Evolutionary conservation across 805 yeast species (phyloP).

Genomic region (Candida germanica): DNA sequence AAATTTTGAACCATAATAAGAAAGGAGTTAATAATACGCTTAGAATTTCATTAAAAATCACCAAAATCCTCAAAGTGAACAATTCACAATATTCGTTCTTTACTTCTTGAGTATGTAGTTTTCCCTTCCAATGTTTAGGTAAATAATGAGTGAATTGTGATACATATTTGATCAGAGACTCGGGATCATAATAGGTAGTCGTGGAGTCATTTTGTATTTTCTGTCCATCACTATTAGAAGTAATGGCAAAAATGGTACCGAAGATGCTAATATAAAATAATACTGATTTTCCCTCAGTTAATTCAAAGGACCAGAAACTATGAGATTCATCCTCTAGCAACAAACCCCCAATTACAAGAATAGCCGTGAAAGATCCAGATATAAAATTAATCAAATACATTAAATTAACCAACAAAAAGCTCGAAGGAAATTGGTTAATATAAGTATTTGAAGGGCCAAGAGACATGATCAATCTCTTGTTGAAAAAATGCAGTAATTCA

Average conservation of each 20-base stretch:
- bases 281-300: slow-evolving; percentile 75
- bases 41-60: slow-evolving; percentile 73
- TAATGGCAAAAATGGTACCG: slow-evolving; percentile 85
- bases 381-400: slow-evolving; percentile 52
- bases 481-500: slow-evolving; percentile 86
- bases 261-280: slow-evolving; percentile 84
- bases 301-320: slow-evolving; percentile 82
- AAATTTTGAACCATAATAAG: slow-evolving; percentile 80
- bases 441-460: slow-evolving; percentile 77
- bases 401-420: slow-evolving; percentile 38
- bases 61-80: slow-evolving; percentile 68
- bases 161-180: slow-evolving; percentile 73
- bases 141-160: slow-evolving; percentile 87
- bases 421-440: slow-evolving; percentile 89
- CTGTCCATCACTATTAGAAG: slow-evolving; percentile 39
- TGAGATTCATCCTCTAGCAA: slow-evolving; percentile 78
- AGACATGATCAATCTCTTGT: slow-evolving; percentile 72
- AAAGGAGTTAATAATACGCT: slow-evolving; percentile 86
- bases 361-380: slow-evolving; percentile 86
- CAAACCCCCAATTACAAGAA: slow-evolving; percentile 61
- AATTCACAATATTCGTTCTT: slow-evolving; percentile 77
- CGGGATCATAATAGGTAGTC: slow-evolving; percentile 80
- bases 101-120: slow-evolving; percentile 79
- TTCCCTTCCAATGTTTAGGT: slow-evolving; percentile 84
- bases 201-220: slow-evolving; percentile 11